Evolutionary conservation across 1,284 basidiomycete genomes (phyloP).

Genomic region (Agaricales sp.): DNA sequence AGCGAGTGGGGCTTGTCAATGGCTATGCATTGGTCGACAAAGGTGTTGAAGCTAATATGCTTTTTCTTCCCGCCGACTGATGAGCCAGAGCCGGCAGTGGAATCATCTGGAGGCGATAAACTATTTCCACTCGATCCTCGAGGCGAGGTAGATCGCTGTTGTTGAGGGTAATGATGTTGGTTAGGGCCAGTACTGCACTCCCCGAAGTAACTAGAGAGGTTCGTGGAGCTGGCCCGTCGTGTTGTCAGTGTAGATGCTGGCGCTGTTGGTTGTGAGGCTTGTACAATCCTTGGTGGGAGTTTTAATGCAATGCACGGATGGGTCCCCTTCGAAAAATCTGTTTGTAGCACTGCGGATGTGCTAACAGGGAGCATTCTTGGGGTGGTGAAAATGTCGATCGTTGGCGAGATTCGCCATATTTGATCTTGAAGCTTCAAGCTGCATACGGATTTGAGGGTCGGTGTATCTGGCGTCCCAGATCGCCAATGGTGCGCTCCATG

Average conservation of each 20-base stretch:
- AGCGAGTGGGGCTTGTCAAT: conserved; percentile 56
- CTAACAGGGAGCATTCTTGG: conserved; percentile 43
- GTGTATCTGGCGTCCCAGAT: too few relatives aligned
- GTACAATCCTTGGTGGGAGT: conserved; percentile 56
- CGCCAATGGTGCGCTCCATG: too few relatives aligned
- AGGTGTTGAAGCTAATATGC: conserved; percentile 97
- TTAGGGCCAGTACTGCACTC: not conserved
- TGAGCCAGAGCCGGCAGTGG: conserved; percentile 13
- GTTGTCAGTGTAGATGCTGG: not conserved
- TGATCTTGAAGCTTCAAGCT: too few relatives aligned
- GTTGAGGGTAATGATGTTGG: not conserved
- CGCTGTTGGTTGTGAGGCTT: conserved; percentile 13
- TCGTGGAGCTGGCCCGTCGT: conserved; percentile 2
- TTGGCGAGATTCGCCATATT: too few relatives aligned
- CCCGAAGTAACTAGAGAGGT: conserved; percentile 9
- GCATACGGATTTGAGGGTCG: too few relatives aligned
- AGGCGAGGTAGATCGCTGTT: not conserved
- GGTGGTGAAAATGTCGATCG: too few relatives aligned
- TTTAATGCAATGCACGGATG: conserved; percentile 43
- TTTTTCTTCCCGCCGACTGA: conserved; percentile 34
- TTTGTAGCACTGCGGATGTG: conserved; percentile 79
- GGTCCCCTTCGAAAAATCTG: conserved; percentile 52
- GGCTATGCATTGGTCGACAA: conserved; percentile 97
- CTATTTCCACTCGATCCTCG: conserved; percentile 12
- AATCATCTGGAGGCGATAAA: conserved; percentile 26